phyloP scores from a whole-genome alignment of 345 rosid species.

The Brassica carinata region DNA sequence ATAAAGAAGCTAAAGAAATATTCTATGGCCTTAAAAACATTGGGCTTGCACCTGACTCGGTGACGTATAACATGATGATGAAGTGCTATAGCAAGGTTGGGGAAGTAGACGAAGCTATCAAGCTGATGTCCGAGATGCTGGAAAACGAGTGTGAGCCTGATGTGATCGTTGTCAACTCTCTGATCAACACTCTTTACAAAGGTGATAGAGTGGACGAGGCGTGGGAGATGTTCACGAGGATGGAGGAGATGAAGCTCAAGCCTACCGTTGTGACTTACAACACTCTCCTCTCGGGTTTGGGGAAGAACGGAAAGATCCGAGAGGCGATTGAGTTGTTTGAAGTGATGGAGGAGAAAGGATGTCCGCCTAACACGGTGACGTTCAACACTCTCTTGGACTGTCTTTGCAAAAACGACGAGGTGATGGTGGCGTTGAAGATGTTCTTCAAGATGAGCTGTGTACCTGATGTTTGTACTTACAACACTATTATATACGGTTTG shows the following conservation, averaged over 20 bases:
- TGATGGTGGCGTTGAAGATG: constrained; percentile 69
- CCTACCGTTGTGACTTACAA: constrained; percentile 90
- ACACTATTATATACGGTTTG: constrained; percentile 76
- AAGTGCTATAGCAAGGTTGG: constrained; percentile 82
- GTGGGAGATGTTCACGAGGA: constrained; percentile 72
- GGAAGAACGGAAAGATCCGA: constrained; percentile 69
- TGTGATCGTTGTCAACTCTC: constrained; percentile 74
- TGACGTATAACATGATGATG: constrained; percentile 97
- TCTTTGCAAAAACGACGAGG: constrained; percentile 88
- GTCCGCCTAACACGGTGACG: constrained; percentile 73
- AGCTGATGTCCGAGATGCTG: constrained; percentile 74
- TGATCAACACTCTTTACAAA: constrained; percentile 78
- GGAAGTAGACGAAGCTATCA: constrained; percentile 72
- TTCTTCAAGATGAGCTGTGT: constrained; percentile 60
- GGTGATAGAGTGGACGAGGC: constrained; percentile 76
- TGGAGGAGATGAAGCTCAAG: constrained; percentile 69
- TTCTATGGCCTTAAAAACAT: constrained; percentile 60
- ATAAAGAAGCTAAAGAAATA: constrained; percentile 70
- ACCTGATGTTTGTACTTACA: constrained; percentile 84
- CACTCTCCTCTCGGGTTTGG: constrained; percentile 74
- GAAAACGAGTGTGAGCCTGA: constrained; percentile 69
- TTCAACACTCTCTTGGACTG: constrained; percentile 87
- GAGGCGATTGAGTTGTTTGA: constrained; percentile 61
- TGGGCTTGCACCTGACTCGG: constrained; percentile 77
- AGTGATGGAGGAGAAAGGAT: constrained; percentile 59